phyloP scores from a whole-genome alignment of 225 moss, liverwort and hornwort genomes.

The Bryoerythrophyllum caledonicum region DNA sequence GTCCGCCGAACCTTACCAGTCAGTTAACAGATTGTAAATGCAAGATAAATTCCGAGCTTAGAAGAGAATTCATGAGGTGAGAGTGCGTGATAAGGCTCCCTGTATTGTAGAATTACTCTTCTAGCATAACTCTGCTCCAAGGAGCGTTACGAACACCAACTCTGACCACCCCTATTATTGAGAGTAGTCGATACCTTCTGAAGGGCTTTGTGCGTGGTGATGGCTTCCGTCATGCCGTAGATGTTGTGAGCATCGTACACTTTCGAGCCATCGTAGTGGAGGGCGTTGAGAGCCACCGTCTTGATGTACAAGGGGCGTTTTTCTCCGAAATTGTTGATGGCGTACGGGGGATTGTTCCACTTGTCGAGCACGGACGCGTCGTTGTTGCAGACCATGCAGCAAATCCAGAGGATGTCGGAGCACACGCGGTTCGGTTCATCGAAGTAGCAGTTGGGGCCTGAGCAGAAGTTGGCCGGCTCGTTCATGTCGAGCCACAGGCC shows the following conservation, averaged over 20 bases:
- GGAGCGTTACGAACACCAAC: too few relatives aligned
- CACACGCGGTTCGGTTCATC: background rate
- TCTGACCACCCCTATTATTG: too few relatives aligned
- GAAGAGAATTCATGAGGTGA: background rate
- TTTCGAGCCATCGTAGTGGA: conserved; percentile 55
- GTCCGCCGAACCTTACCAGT: background rate
- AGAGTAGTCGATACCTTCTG: conserved; percentile 3
- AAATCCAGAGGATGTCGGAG: conserved; percentile 19
- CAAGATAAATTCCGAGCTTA: background rate
- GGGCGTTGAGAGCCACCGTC: conserved; percentile 46
- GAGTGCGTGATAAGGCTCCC: too few relatives aligned
- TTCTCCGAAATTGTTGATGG: conserved; percentile 41
- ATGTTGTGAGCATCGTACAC: conserved; percentile 75
- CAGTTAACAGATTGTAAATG: background rate
- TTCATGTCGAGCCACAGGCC: conserved; percentile 95
- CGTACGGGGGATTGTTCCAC: conserved; percentile 81
- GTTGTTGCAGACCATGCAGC: conserved; percentile 36
- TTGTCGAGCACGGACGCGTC: conserved; percentile 19
- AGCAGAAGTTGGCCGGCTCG: conserved; percentile 79
- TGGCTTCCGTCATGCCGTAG: conserved; percentile 62
- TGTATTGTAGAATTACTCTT: too few relatives aligned
- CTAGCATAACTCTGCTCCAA: too few relatives aligned
- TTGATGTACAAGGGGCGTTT: conserved; percentile 24
- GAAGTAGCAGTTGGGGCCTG: conserved; percentile 51
- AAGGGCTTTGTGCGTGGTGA: conserved; percentile 48